Conservation (phyloP, 306 rosid species). For the Vigna mungo region DNA sequence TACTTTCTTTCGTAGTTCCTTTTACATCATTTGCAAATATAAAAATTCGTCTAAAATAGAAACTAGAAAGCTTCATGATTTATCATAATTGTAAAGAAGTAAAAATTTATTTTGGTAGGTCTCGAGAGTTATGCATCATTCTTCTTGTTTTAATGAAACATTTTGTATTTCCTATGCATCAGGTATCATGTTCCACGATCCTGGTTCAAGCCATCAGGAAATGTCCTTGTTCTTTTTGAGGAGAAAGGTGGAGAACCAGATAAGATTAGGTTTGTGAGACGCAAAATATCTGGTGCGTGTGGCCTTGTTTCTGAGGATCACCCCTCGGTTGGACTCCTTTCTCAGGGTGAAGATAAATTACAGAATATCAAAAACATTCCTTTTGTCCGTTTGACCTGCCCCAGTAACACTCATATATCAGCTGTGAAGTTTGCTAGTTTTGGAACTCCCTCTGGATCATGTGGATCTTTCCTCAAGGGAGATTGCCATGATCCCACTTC, state of each 20-base stretch:
- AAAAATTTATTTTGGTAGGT: neutral
- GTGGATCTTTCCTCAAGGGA: constrained; percentile 75
- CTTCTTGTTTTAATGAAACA: constrained; percentile 17
- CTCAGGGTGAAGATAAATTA: constrained; percentile 51
- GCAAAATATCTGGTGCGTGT: constrained; percentile 64
- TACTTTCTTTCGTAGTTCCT: constrained; percentile 9
- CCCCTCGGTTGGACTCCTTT: constrained; percentile 58
- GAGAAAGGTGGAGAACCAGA: constrained; percentile 93
- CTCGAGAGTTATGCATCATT: neutral
- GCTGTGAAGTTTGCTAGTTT: constrained; percentile 81
- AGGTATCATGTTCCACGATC: constrained; percentile 99
- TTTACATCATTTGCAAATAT: constrained; percentile 14
- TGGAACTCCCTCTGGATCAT: constrained; percentile 79
- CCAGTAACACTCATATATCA: constrained; percentile 52
- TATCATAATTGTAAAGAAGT: neutral
- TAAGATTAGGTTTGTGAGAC: constrained; percentile 58
- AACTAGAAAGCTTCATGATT: neutral
- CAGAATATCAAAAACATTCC: constrained; percentile 44
- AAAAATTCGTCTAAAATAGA: constrained; percentile 10
- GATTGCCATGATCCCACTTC: constrained; percentile 83
- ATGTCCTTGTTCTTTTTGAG: constrained; percentile 80
- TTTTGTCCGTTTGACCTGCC: constrained; percentile 66
- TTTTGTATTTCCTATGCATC: constrained; percentile 31
- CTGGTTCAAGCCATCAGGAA: constrained; percentile 95
- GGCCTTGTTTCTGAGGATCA: constrained; percentile 70